These are phyloP conservation scores for Clavariopsis aquatica DNA, from an alignment of 495 filamentous ascomycete genomes.

Conservation along the genomic window DNA sequence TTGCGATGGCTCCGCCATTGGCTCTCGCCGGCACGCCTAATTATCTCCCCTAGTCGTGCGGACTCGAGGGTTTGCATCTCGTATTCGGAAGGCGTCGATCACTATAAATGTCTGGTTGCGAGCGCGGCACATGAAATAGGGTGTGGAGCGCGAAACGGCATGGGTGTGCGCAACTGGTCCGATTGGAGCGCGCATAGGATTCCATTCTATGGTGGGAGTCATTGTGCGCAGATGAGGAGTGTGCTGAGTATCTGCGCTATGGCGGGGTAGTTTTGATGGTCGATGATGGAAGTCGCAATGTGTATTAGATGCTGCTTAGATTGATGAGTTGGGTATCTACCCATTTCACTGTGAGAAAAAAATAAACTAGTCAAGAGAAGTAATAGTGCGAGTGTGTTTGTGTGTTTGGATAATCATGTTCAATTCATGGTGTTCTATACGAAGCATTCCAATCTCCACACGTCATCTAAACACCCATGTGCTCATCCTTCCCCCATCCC, in stretches of 20 bases:
- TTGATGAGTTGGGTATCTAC: no score
- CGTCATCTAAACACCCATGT: slow-evolving; percentile 2
- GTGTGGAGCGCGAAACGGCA: not conserved
- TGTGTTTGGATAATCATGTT: not conserved
- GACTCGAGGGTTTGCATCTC: not conserved
- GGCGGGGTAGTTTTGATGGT: not conserved
- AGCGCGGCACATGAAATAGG: not conserved
- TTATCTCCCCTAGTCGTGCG: no score
- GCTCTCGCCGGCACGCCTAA: no score
- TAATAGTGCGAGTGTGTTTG: no score
- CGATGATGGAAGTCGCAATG: no score
- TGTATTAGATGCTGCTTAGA: no score
- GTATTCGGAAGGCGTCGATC: not conserved
- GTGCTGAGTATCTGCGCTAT: no score
- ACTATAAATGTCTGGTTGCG: not conserved
- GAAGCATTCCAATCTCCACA: not conserved
- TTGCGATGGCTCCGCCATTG: no score
- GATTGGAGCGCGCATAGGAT: not conserved
- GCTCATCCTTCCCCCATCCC: not conserved
- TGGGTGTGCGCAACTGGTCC: not conserved
- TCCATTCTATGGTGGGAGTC: not conserved
- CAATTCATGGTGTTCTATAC: not conserved
- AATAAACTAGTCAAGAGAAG: no score
- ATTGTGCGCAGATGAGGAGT: no score
- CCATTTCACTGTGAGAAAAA: no score